These are phyloP conservation scores for Vigna angularis DNA, from an alignment of 306 rosid species.

Conservation along the genomic window DNA sequence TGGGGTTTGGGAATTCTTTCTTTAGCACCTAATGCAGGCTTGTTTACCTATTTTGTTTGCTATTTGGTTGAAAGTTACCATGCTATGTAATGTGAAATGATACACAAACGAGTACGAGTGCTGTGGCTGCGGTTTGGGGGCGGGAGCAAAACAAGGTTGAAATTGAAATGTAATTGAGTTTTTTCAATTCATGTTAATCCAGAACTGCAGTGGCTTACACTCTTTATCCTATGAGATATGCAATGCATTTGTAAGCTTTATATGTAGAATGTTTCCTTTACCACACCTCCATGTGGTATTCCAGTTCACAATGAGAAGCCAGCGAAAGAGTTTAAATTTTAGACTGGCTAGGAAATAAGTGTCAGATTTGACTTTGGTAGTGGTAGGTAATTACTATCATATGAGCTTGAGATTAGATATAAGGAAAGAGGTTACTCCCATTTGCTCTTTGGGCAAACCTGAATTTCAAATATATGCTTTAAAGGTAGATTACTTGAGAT, in stretches of 20 bases:
- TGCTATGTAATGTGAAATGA: conserved; percentile 31
- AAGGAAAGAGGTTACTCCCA: conserved; percentile 12
- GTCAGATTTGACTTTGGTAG: background rate
- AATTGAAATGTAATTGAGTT: conserved; percentile 36
- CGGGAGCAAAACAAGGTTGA: conserved; percentile 38
- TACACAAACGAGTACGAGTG: background rate
- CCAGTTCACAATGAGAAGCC: background rate
- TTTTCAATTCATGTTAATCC: conserved; percentile 1
- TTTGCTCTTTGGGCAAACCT: conserved; percentile 13
- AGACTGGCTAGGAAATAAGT: conserved; percentile 16
- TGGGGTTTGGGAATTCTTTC: conserved; percentile 7
- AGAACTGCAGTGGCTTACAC: background rate
- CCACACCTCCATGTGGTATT: background rate
- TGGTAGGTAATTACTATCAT: background rate
- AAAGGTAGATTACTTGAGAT: conserved; percentile 8
- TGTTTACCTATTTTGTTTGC: conserved; percentile 3
- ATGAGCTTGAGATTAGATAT: conserved; percentile 15
- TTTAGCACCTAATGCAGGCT: conserved; percentile 29
- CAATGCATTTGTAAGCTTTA: background rate
- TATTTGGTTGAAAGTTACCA: conserved; percentile 16
- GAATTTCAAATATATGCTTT: conserved; percentile 23
- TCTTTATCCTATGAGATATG: background rate
- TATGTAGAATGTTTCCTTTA: conserved; percentile 1
- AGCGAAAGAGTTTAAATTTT: conserved; percentile 6
- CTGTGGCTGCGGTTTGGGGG: conserved; percentile 8